These are phyloP conservation scores for Linderniella brevidens DNA, from an alignment of 257 asterid species.

Conservation along the genomic window DNA sequence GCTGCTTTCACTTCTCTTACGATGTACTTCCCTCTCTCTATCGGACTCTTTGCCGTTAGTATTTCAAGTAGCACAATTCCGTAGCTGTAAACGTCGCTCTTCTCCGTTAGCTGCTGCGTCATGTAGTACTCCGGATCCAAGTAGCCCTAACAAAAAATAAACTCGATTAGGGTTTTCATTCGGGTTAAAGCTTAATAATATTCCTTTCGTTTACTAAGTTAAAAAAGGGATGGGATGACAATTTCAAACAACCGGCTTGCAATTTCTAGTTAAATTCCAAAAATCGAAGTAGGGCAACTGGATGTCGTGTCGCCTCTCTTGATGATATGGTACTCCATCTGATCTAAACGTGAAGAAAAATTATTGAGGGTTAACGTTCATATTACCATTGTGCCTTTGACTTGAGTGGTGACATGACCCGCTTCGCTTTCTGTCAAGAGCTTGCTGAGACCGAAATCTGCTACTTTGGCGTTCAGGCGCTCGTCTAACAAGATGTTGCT, in stretches of 20 bases:
- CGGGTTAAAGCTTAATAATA: too few species aligned
- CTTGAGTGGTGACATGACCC: constrained; percentile 83
- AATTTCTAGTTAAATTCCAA: too few species aligned
- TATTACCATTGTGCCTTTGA: constrained; percentile 97
- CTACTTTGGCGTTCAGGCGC: constrained; percentile 66
- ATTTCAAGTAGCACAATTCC: constrained; percentile 63
- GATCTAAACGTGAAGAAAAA: too few species aligned
- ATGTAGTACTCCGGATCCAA: constrained; percentile 95
- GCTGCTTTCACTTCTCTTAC: constrained; percentile 49
- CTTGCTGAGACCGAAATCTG: constrained; percentile 91
- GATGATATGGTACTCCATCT: too few species aligned
- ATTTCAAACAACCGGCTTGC: too few species aligned
- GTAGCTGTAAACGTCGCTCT: constrained; percentile 86
- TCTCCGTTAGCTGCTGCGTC: constrained; percentile 74
- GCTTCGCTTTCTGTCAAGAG: constrained; percentile 39
- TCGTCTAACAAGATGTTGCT: constrained; percentile 68
- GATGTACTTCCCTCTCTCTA: constrained; percentile 62
- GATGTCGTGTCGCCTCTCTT: too few species aligned
- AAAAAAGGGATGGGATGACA: too few species aligned
- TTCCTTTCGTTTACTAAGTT: too few species aligned
- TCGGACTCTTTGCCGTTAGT: constrained; percentile 50
- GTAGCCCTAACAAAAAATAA: constrained; percentile 39
- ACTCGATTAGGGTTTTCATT: too few species aligned
- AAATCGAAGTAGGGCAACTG: too few species aligned
- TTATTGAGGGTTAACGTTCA: too few species aligned